Evolutionary conservation across 192 early-diverging fungal species (phyloP).

Genomic region (Podila clonocystis): DNA sequence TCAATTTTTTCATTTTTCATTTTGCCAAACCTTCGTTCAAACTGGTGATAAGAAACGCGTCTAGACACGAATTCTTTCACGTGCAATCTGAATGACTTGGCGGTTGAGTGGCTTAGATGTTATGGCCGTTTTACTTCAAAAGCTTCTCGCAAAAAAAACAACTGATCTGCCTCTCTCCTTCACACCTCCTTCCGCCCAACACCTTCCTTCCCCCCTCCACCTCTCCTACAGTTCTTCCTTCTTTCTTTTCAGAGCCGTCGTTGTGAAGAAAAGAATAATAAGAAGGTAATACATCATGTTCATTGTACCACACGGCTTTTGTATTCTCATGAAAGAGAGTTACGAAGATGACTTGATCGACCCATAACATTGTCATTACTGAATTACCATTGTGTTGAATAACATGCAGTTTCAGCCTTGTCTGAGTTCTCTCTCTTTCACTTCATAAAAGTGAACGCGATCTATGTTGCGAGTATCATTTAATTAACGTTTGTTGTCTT

Average conservation of each 20-base stretch:
- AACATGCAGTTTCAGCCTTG: constrained; percentile 54
- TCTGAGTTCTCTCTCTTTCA: constrained; percentile 33
- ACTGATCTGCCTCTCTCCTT: constrained; percentile 2
- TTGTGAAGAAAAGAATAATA: background rate
- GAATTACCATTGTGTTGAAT: constrained; percentile 53
- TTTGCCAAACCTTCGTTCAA: background rate
- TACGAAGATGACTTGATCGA: constrained; percentile 49
- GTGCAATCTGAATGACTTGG: background rate
- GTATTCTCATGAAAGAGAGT: background rate
- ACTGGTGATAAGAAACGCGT: background rate
- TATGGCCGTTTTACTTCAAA: background rate
- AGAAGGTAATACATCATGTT: constrained; percentile 2
- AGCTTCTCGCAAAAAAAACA: background rate
- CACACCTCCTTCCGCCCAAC: background rate
- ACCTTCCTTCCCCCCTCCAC: background rate
- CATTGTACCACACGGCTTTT: background rate
- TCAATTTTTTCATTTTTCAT: constrained; percentile 8
- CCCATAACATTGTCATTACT: constrained; percentile 35
- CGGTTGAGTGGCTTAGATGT: background rate
- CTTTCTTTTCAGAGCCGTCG: background rate
- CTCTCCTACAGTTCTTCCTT: background rate
- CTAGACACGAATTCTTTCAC: background rate
- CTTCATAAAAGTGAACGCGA: background rate
- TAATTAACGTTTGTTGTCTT: background rate
- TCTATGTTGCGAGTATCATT: background rate